Conservation (phyloP, 129 eudicot species). For the Flaveria linearis region DNA sequence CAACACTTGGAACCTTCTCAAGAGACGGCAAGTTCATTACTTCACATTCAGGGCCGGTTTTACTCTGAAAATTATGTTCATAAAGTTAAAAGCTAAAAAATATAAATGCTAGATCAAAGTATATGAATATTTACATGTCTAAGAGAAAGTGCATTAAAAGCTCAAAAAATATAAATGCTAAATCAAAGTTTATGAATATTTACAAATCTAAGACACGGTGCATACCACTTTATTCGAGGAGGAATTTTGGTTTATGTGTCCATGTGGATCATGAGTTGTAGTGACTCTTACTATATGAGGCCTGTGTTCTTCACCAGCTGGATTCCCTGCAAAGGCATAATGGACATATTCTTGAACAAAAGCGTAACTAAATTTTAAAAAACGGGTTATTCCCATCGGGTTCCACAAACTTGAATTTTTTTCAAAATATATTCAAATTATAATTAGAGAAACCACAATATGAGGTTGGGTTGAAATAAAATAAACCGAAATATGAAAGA, state of each 20-base stretch:
- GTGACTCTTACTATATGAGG: slow-evolving; percentile 29
- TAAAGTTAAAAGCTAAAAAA: not conserved
- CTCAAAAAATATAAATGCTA: not conserved
- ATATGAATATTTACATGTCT: not conserved
- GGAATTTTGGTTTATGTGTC: slow-evolving; percentile 4
- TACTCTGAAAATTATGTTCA: slow-evolving; percentile 29
- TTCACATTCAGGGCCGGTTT: slow-evolving; percentile 14
- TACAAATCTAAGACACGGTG: not conserved
- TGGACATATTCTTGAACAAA: not conserved
- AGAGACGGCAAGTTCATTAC: not conserved
- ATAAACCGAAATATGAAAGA: not conserved
- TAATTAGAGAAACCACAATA: too few species aligned
- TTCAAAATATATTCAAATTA: too few species aligned
- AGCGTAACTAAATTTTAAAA: not conserved
- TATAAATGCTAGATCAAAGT: not conserved
- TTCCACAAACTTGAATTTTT: too few species aligned
- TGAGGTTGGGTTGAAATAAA: too few species aligned
- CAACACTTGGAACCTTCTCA: slow-evolving; percentile 40
- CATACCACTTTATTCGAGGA: slow-evolving; percentile 30
- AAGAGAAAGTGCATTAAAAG: not conserved
- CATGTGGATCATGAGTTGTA: slow-evolving; percentile 18
- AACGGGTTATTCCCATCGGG: too few species aligned
- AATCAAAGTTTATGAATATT: not conserved
- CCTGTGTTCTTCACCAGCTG: slow-evolving; percentile 27
- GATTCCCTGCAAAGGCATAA: slow-evolving; percentile 21